These are phyloP conservation scores for Helicocarpus griseus DNA, from an alignment of 2,329 filamentous ascomycete genomes.

Conservation along the genomic window DNA sequence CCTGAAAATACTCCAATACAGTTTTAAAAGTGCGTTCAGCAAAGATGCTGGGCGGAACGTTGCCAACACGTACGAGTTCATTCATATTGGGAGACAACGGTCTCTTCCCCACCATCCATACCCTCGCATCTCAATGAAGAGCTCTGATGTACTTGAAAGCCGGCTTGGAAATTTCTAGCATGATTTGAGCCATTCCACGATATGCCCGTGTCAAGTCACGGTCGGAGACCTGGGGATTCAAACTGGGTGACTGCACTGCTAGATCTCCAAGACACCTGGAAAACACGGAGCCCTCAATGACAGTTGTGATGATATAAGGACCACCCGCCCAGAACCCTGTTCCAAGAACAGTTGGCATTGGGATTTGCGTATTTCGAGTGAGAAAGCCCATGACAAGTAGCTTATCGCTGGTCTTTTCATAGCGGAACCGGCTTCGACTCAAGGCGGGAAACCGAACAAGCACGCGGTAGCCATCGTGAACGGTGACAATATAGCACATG, in stretches of 20 bases:
- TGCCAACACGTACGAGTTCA: conserved; percentile 5
- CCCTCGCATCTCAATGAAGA: conserved; percentile 1
- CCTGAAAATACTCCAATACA: conserved; percentile 6
- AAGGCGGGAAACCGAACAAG: conserved; percentile 14
- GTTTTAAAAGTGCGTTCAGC: neutral
- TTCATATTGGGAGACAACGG: conserved; percentile 10
- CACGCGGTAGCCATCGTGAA: conserved; percentile 9
- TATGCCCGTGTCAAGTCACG: conserved; percentile 11
- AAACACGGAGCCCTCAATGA: conserved; percentile 19
- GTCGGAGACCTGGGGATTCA: too few relatives aligned
- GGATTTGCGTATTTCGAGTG: conserved; percentile 16
- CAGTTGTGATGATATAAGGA: conserved; percentile 20
- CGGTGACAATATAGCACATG: conserved; percentile 13
- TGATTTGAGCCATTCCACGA: conserved; percentile 12
- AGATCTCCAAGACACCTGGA: conserved; percentile 14
- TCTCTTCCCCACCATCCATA: conserved; percentile 6
- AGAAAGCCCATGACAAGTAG: conserved; percentile 15
- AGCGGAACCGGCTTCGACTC: conserved; percentile 10
- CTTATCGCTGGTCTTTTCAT: conserved; percentile 12
- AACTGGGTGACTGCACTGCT: conserved; percentile 7
- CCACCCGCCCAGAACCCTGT: conserved; percentile 15
- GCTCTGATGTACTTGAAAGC: conserved; percentile 12
- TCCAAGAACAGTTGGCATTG: conserved; percentile 16
- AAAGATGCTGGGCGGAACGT: conserved; percentile 3
- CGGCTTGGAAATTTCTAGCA: conserved; percentile 12